Evolutionary conservation across 176 grass and related monocot genomes (phyloP).

Genomic region (Leersia perrieri): DNA sequence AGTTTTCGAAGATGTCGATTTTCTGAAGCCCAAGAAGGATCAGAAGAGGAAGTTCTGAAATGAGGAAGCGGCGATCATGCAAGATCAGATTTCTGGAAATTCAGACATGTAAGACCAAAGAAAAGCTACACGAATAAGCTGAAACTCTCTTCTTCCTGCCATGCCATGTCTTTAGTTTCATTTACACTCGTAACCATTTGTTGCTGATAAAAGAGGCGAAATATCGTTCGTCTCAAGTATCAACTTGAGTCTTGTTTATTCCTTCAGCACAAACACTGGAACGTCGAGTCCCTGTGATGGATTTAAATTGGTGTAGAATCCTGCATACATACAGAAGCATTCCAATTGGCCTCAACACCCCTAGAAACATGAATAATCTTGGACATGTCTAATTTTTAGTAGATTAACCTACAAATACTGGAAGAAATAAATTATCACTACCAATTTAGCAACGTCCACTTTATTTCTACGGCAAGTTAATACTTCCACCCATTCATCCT

Average conservation of each 20-base stretch:
- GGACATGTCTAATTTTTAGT: background rate
- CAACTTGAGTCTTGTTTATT: background rate
- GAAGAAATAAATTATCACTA: background rate
- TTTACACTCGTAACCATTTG: background rate
- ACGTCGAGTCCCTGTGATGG: background rate
- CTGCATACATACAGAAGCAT: background rate
- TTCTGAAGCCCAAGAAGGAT: slow-evolving; percentile 16
- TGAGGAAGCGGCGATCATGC: background rate
- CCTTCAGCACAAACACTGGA: background rate
- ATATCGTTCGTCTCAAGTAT: background rate
- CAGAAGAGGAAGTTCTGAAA: slow-evolving; percentile 9
- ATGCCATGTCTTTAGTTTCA: background rate
- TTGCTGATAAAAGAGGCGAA: background rate
- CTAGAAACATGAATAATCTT: background rate
- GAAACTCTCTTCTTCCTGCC: background rate
- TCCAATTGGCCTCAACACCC: background rate
- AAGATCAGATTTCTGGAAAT: background rate
- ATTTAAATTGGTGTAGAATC: background rate
- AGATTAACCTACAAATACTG: background rate
- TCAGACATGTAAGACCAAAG: background rate
- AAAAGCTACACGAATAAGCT: background rate
- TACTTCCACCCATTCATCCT: no score
- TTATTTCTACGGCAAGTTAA: background rate
- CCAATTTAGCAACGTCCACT: background rate
- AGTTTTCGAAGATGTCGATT: slow-evolving; percentile 29